Evolutionary conservation across 2,329 filamentous ascomycete genomes (phyloP).

Genomic region (Fusarium sp.): DNA sequence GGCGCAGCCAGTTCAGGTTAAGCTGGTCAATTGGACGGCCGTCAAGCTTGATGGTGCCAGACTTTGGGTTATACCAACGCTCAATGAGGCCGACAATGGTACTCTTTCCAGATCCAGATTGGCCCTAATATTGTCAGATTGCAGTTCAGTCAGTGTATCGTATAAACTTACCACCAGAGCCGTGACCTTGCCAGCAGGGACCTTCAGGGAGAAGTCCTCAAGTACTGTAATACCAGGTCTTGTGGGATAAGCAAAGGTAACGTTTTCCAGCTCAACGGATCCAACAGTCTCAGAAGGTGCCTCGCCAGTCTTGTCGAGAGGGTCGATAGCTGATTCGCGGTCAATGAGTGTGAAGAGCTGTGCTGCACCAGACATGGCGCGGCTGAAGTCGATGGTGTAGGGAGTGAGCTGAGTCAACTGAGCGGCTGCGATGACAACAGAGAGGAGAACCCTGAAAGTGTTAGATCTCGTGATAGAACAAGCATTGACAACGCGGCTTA

Average conservation of each 20-base stretch:
- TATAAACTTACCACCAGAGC: slow-evolving; percentile 51
- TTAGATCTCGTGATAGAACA: neutral
- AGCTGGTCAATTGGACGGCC: slow-evolving; percentile 49
- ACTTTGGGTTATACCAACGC: slow-evolving; percentile 53
- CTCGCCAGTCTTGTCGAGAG: slow-evolving; percentile 49
- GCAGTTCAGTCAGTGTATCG: neutral
- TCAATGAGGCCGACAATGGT: slow-evolving; percentile 55
- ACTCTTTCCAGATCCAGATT: slow-evolving; percentile 54
- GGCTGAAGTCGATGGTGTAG: slow-evolving; percentile 53
- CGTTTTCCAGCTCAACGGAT: slow-evolving; percentile 52
- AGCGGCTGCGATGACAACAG: slow-evolving; percentile 53
- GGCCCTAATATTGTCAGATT: slow-evolving; percentile 41
- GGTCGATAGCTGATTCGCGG: slow-evolving; percentile 51
- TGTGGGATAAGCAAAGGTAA: slow-evolving; percentile 60
- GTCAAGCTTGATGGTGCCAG: slow-evolving; percentile 52
- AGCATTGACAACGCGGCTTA: slow-evolving; percentile 16
- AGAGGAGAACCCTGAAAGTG: slow-evolving; percentile 51
- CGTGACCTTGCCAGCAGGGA: slow-evolving; percentile 59
- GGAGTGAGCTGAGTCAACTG: slow-evolving; percentile 53
- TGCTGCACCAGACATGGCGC: slow-evolving; percentile 51
- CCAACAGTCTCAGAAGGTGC: slow-evolving; percentile 47
- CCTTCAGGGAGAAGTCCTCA: slow-evolving; percentile 54
- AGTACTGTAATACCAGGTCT: slow-evolving; percentile 56
- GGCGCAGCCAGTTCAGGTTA: slow-evolving; percentile 55
- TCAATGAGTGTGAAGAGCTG: slow-evolving; percentile 55